phyloP scores from a whole-genome alignment of 768 basidiomycete genomes.

The Mycena crocata region DNA sequence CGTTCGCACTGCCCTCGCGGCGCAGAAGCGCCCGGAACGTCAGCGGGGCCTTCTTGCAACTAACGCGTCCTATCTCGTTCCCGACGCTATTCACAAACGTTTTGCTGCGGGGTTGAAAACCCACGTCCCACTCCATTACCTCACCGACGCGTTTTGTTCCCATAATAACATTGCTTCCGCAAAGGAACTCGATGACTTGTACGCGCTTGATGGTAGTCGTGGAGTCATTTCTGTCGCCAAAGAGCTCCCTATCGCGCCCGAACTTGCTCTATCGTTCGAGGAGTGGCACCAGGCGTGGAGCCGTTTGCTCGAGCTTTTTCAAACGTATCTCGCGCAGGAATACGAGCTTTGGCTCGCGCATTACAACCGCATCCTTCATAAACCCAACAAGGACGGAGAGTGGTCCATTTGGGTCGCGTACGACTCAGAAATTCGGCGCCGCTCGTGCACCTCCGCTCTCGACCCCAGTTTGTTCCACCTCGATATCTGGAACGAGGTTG shows the following conservation, averaged over 20 bases:
- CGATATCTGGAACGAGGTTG: conserved; percentile 27
- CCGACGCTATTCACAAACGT: conserved; percentile 27
- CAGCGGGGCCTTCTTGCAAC: background rate
- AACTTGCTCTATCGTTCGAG: conserved; percentile 31
- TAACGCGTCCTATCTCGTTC: background rate
- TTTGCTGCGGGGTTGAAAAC: conserved; percentile 29
- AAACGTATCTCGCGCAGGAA: conserved; percentile 17
- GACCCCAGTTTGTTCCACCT: conserved; percentile 19
- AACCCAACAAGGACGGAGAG: conserved; percentile 7
- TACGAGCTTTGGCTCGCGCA: conserved; percentile 24
- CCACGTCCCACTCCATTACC: conserved; percentile 34
- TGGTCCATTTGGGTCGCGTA: conserved; percentile 33
- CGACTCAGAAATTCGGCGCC: conserved; percentile 28
- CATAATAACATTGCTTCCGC: background rate
- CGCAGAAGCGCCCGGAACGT: background rate
- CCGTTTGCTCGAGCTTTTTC: conserved; percentile 28
- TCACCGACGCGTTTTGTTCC: conserved; percentile 33
- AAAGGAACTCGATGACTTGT: background rate
- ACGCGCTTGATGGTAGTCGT: background rate
- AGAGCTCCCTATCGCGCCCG: conserved; percentile 11
- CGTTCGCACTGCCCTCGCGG: background rate
- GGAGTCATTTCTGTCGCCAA: conserved; percentile 21
- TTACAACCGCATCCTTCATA: conserved; percentile 22
- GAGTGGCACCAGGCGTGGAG: conserved; percentile 39
- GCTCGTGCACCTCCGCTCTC: background rate